Evolutionary conservation across 2,329 filamentous ascomycete genomes (phyloP), one percentile per base, ranked within the genome.

Genomic region (Iodosphaeria phyllophila): DNA sequence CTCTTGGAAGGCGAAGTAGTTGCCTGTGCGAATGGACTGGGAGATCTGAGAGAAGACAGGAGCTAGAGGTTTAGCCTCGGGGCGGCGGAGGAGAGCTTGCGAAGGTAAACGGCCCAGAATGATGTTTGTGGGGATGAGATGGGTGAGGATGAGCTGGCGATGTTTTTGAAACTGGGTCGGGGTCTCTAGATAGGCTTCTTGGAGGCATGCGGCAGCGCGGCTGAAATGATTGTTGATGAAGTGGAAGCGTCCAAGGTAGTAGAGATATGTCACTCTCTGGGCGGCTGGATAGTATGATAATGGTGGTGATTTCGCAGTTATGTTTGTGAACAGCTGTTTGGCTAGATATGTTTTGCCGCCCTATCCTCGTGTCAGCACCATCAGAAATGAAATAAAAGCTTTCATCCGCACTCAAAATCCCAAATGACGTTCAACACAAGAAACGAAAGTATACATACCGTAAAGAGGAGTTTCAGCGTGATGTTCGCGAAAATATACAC

Each of bases 401-500:
- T 13, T 19, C 17, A 13, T 5, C 18, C 15, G 9, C 13, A 28
- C 12, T 19, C 16, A 32, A 25, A 10, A 18, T 6, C n/a, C 16
- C 4, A 11, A 17, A 27, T 13, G 14, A 11, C 8, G n/a, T n/a
- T 19, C 16, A 32, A 25, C 10, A 18, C 6, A n/a, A 16, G 4
- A 11, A 17, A 27, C 13, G 14, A 11, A 8, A 22, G 25, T 17
- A 7, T 9, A 43, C 58, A 22, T 55, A 76, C 74, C 36, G 82
- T 77, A 42, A 92, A 91, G 6, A 93, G 61, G 3, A 93, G 66
- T 47, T 84, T 86, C 24, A 93, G 54, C 18, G 83, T 89, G 13
- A 92, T 64, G 42, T 93, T 93, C 30, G 83, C 84, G 50, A 92
- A 83, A 30, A 79, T 72, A 51, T 93, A 93, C 32, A 93, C 83